A percentile compares a stretch with the other conserved stretches of the same genome.
phyloP scores from a whole-genome alignment of 1,284 basidiomycete species.

The Cutaneotrichosporon sp. region DNA sequence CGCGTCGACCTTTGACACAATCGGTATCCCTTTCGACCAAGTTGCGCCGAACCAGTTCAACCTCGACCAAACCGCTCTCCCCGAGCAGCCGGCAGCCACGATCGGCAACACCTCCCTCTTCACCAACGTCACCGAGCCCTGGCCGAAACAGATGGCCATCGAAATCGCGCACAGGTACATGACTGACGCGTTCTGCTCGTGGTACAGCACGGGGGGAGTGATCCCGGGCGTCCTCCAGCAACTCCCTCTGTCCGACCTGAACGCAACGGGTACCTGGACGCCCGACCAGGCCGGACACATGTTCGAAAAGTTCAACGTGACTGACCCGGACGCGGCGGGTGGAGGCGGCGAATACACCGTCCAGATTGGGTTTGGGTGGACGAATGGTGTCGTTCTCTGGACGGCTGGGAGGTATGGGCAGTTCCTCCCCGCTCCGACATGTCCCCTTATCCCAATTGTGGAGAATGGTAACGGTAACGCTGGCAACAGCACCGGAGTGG shows the following conservation, averaged over 20 bases:
- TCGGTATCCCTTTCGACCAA: constrained; percentile 40
- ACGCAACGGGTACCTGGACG: constrained; percentile 61
- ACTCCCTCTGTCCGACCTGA: constrained; percentile 69
- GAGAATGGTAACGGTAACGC: constrained; percentile 1
- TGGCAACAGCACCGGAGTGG: neutral
- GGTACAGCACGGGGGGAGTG: constrained; percentile 73
- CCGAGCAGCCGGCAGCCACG: constrained; percentile 42
- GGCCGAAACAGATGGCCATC: constrained; percentile 60
- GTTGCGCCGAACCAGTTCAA: constrained; percentile 74
- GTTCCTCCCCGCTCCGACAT: constrained; percentile 64
- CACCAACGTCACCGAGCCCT: constrained; percentile 25
- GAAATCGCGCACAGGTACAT: constrained; percentile 67
- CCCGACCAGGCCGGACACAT: constrained; percentile 59
- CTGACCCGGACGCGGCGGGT: constrained; percentile 79
- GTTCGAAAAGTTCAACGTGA: constrained; percentile 72
- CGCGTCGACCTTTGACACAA: neutral
- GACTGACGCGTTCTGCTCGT: constrained; percentile 79
- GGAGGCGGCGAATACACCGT: constrained; percentile 16
- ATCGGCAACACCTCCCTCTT: constrained; percentile 58
- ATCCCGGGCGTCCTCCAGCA: constrained; percentile 68
- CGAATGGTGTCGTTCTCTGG: constrained; percentile 77
- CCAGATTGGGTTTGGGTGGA: constrained; percentile 66
- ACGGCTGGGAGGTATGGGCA: constrained; percentile 68
- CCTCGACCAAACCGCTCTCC: constrained; percentile 65
- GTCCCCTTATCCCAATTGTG: constrained; percentile 60